Evolutionary conservation across 495 filamentous ascomycete species (phyloP).

Genomic region (Xylaria acuta): DNA sequence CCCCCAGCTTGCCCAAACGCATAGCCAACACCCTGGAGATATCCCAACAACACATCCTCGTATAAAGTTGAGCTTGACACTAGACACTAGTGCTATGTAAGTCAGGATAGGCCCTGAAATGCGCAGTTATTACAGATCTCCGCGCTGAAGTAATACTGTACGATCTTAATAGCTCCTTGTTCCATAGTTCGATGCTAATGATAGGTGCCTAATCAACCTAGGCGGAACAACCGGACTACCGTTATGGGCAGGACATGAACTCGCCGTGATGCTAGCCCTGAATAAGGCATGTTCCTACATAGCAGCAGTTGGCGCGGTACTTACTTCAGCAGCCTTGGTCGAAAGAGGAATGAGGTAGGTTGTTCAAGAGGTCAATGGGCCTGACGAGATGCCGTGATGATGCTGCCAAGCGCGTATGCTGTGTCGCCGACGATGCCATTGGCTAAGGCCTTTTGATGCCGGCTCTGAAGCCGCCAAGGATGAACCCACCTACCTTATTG

Average conservation of each 20-base stretch:
- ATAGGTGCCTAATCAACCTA: neutral
- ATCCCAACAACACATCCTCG: neutral
- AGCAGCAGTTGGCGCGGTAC: neutral
- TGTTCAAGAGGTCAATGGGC: neutral
- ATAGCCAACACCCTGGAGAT: too few species aligned
- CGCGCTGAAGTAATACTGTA: neutral
- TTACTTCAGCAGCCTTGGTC: neutral
- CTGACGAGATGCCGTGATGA: neutral
- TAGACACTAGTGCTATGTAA: neutral
- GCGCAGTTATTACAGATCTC: neutral
- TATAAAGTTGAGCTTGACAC: neutral
- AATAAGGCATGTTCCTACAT: neutral
- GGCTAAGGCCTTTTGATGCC: neutral
- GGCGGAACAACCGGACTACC: neutral
- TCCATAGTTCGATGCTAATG: neutral
- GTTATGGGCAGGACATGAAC: neutral
- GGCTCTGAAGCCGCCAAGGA: constrained; percentile 9
- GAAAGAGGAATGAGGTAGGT: neutral
- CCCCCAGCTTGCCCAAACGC: neutral
- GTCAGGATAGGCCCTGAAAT: neutral
- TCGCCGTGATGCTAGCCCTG: neutral
- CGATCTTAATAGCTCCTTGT: neutral
- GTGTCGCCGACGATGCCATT: neutral
- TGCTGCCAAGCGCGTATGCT: neutral
- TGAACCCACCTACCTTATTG: constrained; percentile 9